These are phyloP conservation scores for Gnomoniopsis sp. DNA, from an alignment of 2,329 filamentous ascomycete species.

Conservation along the genomic window DNA sequence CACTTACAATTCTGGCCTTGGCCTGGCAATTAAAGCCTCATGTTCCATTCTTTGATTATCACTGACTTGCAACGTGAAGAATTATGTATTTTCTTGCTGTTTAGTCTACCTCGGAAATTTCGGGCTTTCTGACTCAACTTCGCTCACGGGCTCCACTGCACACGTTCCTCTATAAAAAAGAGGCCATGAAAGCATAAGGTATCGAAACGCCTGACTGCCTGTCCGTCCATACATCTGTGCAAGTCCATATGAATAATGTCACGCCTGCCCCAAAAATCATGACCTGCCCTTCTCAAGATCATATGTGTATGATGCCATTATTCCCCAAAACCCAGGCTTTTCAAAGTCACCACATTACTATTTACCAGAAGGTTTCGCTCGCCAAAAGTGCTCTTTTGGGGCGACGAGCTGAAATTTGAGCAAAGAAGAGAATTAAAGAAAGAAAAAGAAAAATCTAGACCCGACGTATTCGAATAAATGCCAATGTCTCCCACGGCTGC, in stretches of 20 bases:
- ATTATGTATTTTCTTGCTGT: background rate
- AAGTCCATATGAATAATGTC: background rate
- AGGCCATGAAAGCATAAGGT: background rate
- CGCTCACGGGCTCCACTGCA: background rate
- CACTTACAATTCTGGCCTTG: no score
- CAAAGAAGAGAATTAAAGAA: background rate
- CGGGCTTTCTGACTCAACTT: background rate
- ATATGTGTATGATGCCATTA: background rate
- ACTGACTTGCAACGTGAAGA: background rate
- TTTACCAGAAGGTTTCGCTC: background rate
- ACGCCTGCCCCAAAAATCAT: background rate
- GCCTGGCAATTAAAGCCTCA: background rate
- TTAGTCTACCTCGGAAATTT: background rate
- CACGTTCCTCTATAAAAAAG: background rate
- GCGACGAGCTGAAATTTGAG: background rate
- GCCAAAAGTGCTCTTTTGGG: background rate
- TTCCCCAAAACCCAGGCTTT: background rate
- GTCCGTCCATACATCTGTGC: background rate
- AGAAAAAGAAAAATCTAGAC: constrained; percentile 13
- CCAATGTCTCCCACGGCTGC: constrained; percentile 24
- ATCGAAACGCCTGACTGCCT: constrained; percentile 1
- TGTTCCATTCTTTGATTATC: background rate
- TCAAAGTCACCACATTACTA: background rate
- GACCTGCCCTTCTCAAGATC: background rate
- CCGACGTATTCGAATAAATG: constrained; percentile 25